Evolutionary conservation across 2,329 filamentous ascomycete species (phyloP), one percentile per base, ranked within the genome.

Genomic region (Aspergillus ochraceoroseus): DNA sequence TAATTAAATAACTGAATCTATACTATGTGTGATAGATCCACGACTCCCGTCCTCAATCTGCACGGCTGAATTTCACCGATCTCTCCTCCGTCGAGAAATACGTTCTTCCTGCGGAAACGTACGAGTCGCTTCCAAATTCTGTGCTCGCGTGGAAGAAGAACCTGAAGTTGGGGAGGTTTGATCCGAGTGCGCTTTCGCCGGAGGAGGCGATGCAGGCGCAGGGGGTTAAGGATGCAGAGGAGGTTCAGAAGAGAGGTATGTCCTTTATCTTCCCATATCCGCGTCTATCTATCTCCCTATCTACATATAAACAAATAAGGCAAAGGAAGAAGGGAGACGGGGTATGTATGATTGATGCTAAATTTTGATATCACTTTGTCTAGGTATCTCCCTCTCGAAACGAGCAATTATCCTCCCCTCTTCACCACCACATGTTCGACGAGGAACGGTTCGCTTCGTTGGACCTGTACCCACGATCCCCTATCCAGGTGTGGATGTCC

Each of bases 81-180:
- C 76, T 85, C 30, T 83, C 84, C 29, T 75, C 79, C 7, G 87
- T 95, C 4, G 80, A 88, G 41, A 95, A 95, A 70, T 96, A 92
- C 64, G 79, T 84, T 48, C 84, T 98, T 75, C 86, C 88, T n/a
- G 73, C 77, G 37, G 76, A 82, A 34, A 84, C 89, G 59, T 98
- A 98, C 67, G 87, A 88, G 62, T 79, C 80, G 57, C 87, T 89
- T 59, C 73, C 80, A 29, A 87, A 95, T 66, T 90, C 85, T 3
- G 92, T 98, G 9, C 77, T 95, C 15, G 86, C 89, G 4, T 96
- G 88, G 88, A 98, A 98, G 70, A 90, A 86, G 69, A 72, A 80
- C n/a, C 82, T 95, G 65, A 89, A 94, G 63, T 78, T 96, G n/a
- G 92, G 92, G 35, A 86, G 92, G 23, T 98, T 98, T 67, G 87